Conservation (phyloP, 805 yeast genomes). For the Kregervanrija delftensis region DNA sequence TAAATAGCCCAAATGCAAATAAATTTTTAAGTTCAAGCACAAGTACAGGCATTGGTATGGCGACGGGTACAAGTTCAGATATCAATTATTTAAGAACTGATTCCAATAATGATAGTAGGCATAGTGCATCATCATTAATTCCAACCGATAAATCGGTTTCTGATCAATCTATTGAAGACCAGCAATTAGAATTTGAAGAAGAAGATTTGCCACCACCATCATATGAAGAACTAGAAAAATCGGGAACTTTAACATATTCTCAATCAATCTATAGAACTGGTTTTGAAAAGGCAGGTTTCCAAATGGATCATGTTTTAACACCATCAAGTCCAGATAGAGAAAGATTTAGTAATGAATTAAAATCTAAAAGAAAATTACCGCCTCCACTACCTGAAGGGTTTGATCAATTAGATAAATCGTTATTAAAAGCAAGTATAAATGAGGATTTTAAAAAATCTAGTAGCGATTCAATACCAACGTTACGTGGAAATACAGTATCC, state of each 20-base stretch:
- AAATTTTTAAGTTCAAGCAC: slow-evolving; percentile 9
- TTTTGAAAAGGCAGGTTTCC: slow-evolving; percentile 30
- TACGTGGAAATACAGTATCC: no score
- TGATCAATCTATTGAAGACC: slow-evolving; percentile 9
- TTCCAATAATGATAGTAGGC: slow-evolving; percentile 4
- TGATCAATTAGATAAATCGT: not conserved
- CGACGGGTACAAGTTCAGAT: no score
- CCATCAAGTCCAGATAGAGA: slow-evolving; percentile 5
- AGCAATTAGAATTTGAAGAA: slow-evolving; percentile 4
- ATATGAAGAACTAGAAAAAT: slow-evolving; percentile 27
- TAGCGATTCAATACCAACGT: no score
- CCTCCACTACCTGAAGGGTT: slow-evolving; percentile 11
- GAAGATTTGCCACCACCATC: slow-evolving; percentile 26
- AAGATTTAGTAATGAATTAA: slow-evolving; percentile 9
- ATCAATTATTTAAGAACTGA: not conserved
- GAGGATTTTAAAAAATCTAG: no score
- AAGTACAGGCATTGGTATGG: not conserved
- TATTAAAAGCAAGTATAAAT: no score
- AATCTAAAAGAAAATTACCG: slow-evolving; percentile 18
- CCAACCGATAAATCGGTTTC: slow-evolving; percentile 19
- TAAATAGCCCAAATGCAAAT: slow-evolving; percentile 20
- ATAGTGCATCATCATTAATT: slow-evolving; percentile 18
- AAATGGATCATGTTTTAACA: slow-evolving; percentile 20
- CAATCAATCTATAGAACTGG: slow-evolving; percentile 29
- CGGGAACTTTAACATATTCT: slow-evolving; percentile 27